Percentiles rank a stretch among this genome's conserved stretches.
These are phyloP conservation scores for Fagopyrum esculentum DNA, from an alignment of 148 eudicot species.

Conservation along the genomic window DNA sequence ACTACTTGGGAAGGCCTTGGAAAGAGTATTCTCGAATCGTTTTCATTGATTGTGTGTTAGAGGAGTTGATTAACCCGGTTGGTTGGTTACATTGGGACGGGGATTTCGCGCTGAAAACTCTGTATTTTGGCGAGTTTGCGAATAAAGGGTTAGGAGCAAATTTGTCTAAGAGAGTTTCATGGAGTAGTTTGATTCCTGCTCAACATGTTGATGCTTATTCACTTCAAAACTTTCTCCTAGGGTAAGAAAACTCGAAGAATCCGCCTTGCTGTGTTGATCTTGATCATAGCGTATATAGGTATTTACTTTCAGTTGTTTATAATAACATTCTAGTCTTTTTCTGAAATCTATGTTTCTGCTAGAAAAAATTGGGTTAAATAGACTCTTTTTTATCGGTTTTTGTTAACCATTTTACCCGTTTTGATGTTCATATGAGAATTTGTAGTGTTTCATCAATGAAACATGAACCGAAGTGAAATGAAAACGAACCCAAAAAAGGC, in stretches of 20 bases:
- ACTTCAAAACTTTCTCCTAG: constrained; percentile 56
- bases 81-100: constrained; percentile 86
- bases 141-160: constrained; percentile 52
- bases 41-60: constrained; percentile 41
- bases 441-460: background rate
- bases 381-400: no score
- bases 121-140: constrained; percentile 69
- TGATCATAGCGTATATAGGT: background rate
- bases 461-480: background rate
- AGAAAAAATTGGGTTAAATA: no score
- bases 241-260: constrained; percentile 20
- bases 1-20: constrained; percentile 85
- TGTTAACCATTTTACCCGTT: no score
- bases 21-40: constrained; percentile 77
- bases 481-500: background rate
- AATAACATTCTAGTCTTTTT: background rate
- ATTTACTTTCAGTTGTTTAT: background rate
- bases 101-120: constrained; percentile 56
- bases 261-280: background rate
- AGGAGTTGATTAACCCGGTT: constrained; percentile 29
- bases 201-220: constrained; percentile 54
- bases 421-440: background rate
- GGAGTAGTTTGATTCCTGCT: constrained; percentile 70
- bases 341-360: background rate
- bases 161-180: constrained; percentile 40